Conservation (phyloP, 352 stramenopile genomes). For the Globisporangium echinulatum region DNA sequence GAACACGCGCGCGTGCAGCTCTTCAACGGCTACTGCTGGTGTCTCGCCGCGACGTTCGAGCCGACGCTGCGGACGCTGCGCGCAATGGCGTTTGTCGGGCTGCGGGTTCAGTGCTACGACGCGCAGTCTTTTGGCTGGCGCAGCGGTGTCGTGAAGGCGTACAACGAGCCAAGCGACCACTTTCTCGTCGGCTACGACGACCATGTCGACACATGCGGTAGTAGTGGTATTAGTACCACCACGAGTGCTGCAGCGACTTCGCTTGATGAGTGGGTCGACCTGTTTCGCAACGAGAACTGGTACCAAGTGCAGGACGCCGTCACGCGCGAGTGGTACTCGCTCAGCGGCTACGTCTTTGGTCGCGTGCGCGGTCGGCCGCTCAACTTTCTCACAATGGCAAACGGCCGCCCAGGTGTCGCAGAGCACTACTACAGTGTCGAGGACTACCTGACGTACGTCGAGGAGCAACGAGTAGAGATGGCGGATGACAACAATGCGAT, state of each 20-base stretch:
- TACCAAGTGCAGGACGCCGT: constrained; percentile 58
- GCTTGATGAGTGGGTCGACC: constrained; percentile 45
- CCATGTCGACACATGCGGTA: constrained; percentile 28
- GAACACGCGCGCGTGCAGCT: constrained; percentile 52
- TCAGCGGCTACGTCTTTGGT: constrained; percentile 71
- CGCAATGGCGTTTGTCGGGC: constrained; percentile 40
- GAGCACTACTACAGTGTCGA: constrained; percentile 46
- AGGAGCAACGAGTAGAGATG: constrained; percentile 8
- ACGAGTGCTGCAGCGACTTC: background rate
- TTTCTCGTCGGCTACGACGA: constrained; percentile 56
- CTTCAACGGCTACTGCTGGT: constrained; percentile 67
- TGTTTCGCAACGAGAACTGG: constrained; percentile 51
- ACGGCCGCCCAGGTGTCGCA: constrained; percentile 14
- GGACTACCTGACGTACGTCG: constrained; percentile 62
- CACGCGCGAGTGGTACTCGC: constrained; percentile 52
- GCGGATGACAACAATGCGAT: background rate
- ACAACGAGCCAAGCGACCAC: constrained; percentile 41
- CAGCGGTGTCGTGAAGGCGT: constrained; percentile 37
- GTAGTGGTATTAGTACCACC: background rate
- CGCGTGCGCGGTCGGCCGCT: constrained; percentile 32
- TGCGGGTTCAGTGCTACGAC: constrained; percentile 54
- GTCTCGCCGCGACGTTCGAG: constrained; percentile 63
- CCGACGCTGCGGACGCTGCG: constrained; percentile 39
- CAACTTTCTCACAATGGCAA: constrained; percentile 17
- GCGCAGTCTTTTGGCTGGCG: constrained; percentile 39